Percentiles rank a stretch among this genome's conserved stretches.
Evolutionary conservation across 106 monocot genomes (phyloP).

Genomic region (Triglochin maritima): DNA sequence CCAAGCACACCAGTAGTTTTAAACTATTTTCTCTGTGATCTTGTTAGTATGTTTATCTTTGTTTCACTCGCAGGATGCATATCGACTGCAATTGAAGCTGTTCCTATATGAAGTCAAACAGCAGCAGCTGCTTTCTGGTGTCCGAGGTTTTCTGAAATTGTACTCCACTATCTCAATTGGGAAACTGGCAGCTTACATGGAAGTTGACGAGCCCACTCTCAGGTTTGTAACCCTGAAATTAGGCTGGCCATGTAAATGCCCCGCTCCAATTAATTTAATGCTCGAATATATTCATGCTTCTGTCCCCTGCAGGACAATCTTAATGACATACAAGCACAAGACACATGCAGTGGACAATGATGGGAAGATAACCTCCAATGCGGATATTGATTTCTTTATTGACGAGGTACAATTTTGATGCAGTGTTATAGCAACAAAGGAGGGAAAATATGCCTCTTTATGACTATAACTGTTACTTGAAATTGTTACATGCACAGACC

Average conservation of each 20-base stretch:
- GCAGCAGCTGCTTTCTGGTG: constrained; percentile 71
- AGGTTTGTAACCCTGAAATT: constrained; percentile 26
- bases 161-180: constrained; percentile 78
- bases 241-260: too few species aligned
- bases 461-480: neutral
- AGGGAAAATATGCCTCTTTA: too few species aligned
- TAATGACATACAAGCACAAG: constrained; percentile 98
- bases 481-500: too few species aligned
- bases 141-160: constrained; percentile 67
- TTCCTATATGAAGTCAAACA: constrained; percentile 97
- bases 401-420: constrained; percentile 38
- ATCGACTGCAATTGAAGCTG: constrained; percentile 85
- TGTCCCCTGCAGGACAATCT: constrained; percentile 43
- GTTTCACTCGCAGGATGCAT: constrained; percentile 56
- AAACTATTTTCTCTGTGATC: too few species aligned
- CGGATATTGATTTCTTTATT: constrained; percentile 82
- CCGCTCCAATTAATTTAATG: neutral
- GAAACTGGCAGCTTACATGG: constrained; percentile 84
- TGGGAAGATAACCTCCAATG: constrained; percentile 73
- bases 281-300: neutral
- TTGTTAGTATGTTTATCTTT: neutral
- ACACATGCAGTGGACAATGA: constrained; percentile 70
- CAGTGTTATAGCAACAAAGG: too few species aligned
- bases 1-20: too few species aligned
- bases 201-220: constrained; percentile 73